phyloP scores from a whole-genome alignment of 163 green algal species.

The Chlamydomonas reinhardtii region DNA sequence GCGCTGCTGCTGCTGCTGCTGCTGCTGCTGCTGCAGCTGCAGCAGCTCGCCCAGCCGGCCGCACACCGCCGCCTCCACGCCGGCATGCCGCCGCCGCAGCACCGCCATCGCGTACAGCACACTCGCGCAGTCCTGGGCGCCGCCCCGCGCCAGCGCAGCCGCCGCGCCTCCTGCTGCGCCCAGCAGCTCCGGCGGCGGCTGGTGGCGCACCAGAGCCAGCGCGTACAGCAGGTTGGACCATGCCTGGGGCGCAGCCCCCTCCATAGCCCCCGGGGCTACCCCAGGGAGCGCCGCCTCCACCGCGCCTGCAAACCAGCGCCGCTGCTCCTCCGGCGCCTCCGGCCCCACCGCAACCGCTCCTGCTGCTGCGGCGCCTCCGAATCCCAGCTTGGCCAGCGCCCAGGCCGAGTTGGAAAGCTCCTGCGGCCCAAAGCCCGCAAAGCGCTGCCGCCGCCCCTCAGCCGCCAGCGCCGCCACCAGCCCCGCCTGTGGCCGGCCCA shows the following conservation, averaged over 20 bases:
- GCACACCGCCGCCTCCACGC: background rate
- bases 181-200: background rate
- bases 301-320: background rate
- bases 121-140: background rate
- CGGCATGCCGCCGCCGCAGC: background rate
- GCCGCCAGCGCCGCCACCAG: background rate
- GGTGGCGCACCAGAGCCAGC: background rate
- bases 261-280: background rate
- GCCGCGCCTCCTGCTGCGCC: background rate
- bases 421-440: background rate
- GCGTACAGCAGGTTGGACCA: slow-evolving; percentile 24
- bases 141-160: background rate
- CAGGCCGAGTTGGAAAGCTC: background rate
- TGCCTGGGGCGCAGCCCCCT: background rate
- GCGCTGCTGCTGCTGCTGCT: no score
- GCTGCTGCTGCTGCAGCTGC: background rate
- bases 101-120: background rate
- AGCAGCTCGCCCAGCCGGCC: background rate
- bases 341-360: no score
- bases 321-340: background rate
- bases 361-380: no score
- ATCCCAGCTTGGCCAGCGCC: slow-evolving; percentile 3
- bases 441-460: background rate
- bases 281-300: background rate
- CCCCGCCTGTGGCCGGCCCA: background rate